phyloP scores from a whole-genome alignment of 2,329 filamentous ascomycete species.

The Sarocladium oryzae region DNA sequence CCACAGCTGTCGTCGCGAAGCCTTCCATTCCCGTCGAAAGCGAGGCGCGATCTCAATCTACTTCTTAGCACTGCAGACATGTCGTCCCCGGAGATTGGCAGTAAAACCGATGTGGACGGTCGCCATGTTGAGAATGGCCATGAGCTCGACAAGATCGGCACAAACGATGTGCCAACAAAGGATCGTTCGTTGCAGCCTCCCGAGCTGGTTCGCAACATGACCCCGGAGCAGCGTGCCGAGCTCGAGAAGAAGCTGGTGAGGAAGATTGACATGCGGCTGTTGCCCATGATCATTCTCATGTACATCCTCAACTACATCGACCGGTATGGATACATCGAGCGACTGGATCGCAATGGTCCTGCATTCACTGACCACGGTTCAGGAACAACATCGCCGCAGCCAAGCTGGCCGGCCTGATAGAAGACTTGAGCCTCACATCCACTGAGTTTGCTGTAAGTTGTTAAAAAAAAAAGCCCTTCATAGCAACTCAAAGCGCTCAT shows the following conservation, averaged over 20 bases:
- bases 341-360: neutral
- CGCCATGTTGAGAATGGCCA: neutral
- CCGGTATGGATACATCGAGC: slow-evolving; percentile 15
- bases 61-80: neutral
- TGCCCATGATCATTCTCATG: slow-evolving; percentile 58
- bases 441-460: slow-evolving; percentile 16
- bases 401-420: slow-evolving; percentile 37
- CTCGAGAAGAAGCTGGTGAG: slow-evolving; percentile 48
- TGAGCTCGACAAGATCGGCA: neutral
- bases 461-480: neutral
- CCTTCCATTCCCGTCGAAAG: neutral
- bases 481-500: slow-evolving; percentile 6
- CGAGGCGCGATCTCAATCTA: neutral
- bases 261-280: slow-evolving; percentile 55
- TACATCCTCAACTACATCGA: slow-evolving; percentile 61
- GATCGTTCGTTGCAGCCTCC: slow-evolving; percentile 18
- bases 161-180: slow-evolving; percentile 3
- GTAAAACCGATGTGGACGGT: neutral
- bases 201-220: slow-evolving; percentile 30
- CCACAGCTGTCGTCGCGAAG: neutral
- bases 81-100: neutral
- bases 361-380: neutral
- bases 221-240: slow-evolving; percentile 35
- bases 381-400: slow-evolving; percentile 36
- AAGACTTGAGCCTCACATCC: slow-evolving; percentile 33